Evolutionary conservation across 2,329 filamentous ascomycete genomes (phyloP).

Genomic region (Fusarium sp.): DNA sequence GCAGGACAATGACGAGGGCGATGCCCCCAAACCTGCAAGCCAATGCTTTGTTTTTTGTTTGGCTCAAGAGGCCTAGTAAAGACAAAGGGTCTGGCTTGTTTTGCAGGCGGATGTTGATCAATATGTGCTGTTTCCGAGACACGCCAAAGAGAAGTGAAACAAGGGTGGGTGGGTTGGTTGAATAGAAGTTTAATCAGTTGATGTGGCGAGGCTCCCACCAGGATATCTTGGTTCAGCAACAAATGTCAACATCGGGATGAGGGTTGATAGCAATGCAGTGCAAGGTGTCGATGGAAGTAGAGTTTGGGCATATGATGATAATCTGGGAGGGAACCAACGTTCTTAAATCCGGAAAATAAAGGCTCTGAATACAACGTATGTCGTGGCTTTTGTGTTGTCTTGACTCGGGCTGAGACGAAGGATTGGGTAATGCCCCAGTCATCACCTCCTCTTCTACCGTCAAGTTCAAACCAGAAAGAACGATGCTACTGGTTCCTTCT

Average conservation of each 20-base stretch:
- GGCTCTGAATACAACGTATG: neutral
- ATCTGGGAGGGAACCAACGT: neutral
- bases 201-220: neutral
- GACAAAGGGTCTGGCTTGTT: neutral
- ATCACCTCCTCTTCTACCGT: neutral
- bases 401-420: constrained; percentile 10
- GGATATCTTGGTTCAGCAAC: neutral
- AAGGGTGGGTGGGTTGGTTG: constrained; percentile 3
- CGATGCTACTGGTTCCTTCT: neutral
- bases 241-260: neutral
- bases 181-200: neutral
- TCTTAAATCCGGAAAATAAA: neutral
- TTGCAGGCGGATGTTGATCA: constrained; percentile 9
- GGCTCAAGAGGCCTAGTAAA: neutral
- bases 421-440: constrained; percentile 1
- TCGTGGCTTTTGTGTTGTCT: constrained; percentile 10
- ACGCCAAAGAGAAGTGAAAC: constrained; percentile 8
- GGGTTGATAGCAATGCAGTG: neutral
- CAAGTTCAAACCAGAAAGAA: neutral
- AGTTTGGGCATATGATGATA: neutral
- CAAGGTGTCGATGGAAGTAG: neutral
- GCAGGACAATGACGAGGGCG: constrained; percentile 13
- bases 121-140: neutral
- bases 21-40: constrained; percentile 1
- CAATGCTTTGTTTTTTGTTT: neutral